A percentile compares a stretch with the other conserved stretches of the same genome.
These are phyloP conservation scores for Verticillium longisporum DNA, from an alignment of 2,329 filamentous ascomycete genomes.

Conservation along the genomic window DNA sequence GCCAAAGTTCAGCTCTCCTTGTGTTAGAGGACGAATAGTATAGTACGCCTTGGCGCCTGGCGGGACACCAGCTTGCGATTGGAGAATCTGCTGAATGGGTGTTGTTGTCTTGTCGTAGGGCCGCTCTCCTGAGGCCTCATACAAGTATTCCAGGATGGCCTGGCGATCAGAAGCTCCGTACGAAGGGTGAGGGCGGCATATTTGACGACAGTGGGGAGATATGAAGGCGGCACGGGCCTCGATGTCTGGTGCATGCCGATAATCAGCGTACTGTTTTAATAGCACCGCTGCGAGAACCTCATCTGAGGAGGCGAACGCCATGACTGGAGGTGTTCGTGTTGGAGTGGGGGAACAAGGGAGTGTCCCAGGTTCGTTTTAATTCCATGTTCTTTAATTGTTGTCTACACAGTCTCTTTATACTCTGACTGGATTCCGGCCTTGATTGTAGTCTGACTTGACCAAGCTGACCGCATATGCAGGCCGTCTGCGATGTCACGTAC, in stretches of 20 bases:
- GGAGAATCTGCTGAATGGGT: neutral
- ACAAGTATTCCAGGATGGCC: slow-evolving; percentile 16
- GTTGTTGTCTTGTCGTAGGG: neutral
- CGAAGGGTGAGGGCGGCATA: slow-evolving; percentile 15
- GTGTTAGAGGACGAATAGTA: slow-evolving; percentile 11
- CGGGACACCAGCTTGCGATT: neutral
- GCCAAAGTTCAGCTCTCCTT: slow-evolving; percentile 12
- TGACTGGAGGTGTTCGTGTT: neutral
- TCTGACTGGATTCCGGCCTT: too few relatives aligned
- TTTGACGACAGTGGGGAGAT: slow-evolving; percentile 7
- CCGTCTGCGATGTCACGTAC: neutral
- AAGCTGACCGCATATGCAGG: neutral
- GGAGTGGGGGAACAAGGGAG: too few relatives aligned
- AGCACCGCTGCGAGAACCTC: neutral
- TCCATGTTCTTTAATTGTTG: too few relatives aligned
- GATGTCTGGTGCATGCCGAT: slow-evolving; percentile 3
- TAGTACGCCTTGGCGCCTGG: slow-evolving; percentile 5
- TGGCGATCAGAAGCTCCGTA: slow-evolving; percentile 14
- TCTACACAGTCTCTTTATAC: too few relatives aligned
- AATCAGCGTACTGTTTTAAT: neutral
- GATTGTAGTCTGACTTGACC: neutral
- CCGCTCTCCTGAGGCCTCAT: slow-evolving; percentile 9
- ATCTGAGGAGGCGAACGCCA: neutral
- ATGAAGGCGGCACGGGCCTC: slow-evolving; percentile 4
- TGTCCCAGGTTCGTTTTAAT: too few relatives aligned